Evolutionary conservation across 208 protist genomes (phyloP), one percentile per base, ranked within the genome.

Genomic region (Naegleria gruberi): DNA sequence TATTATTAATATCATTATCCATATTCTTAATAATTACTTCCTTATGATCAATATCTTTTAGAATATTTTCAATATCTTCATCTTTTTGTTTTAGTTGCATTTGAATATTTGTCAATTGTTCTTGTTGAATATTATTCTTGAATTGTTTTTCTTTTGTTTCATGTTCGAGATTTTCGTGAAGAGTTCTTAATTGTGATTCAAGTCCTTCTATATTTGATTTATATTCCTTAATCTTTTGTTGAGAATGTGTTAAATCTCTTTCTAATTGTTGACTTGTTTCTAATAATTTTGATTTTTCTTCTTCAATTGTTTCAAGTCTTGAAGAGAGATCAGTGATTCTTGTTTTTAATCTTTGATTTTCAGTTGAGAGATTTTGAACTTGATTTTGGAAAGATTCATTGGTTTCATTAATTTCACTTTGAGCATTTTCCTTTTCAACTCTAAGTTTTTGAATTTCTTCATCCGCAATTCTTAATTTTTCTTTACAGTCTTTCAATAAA

Each of bases 331-430:
- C 65, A 0, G 65, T 77, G 8, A 77, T 77, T 77, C 65, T 30
- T 0, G 17, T 77, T 37, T 77, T 77, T 19, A 77, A n/a, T 77
- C 34, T 77, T 77, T 77, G 65, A 77, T 86, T 86, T 86, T 86
- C 42, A 86, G 46, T 86, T 0, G 10, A 30, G 6, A 51, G 7
- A n/a, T 23, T 86, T 47, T 6, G 4, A 34, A 45, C 37, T 86
- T 86, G 42, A 86, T 86, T 86, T 47, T 47, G 19, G 34, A 40
- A 45, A n/a, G 37, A 26, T 37, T 86, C 26, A 15, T 51, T 47
- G 40, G 8, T 37, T 47, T 23, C 8, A 40, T 86, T 86, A 30
- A 86, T 43, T 37, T 51, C 34, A 23, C 51, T 44, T 37, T 34
- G 46, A 30, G 23, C 15, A 2, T n/a, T 41, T 30, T 86, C 42